A percentile compares a stretch with the other conserved stretches of the same genome.
These are phyloP conservation scores for Fusarium floridanum DNA, from an alignment of 2,329 filamentous ascomycete species.

Conservation along the genomic window DNA sequence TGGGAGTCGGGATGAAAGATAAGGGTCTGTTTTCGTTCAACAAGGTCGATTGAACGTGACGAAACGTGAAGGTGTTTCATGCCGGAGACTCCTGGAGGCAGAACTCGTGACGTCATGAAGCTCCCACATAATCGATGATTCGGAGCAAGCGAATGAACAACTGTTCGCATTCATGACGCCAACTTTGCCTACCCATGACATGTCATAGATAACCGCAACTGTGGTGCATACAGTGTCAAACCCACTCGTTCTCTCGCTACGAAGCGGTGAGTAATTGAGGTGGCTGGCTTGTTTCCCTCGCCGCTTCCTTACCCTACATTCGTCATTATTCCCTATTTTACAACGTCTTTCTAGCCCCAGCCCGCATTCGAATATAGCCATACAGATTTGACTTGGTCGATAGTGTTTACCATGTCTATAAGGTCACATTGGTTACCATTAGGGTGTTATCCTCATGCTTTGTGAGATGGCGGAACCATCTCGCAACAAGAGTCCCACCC, in stretches of 20 bases:
- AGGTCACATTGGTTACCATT: background rate
- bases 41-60: constrained; percentile 1
- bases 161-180: background rate
- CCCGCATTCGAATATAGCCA: background rate
- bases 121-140: background rate
- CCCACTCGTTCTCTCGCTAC: background rate
- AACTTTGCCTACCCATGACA: background rate
- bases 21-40: background rate
- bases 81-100: background rate
- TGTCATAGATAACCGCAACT: background rate
- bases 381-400: background rate
- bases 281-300: background rate
- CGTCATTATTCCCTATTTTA: background rate
- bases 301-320: background rate
- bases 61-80: constrained; percentile 15
- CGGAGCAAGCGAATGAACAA: background rate
- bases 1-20: background rate
- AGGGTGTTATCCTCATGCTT: background rate
- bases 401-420: background rate
- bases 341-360: background rate
- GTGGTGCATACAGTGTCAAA: background rate
- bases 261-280: background rate
- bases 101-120: constrained; percentile 24
- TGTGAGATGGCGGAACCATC: background rate
- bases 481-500: background rate